A percentile compares a stretch with the other conserved stretches of the same genome.
Evolutionary conservation across 441 rosid species (phyloP).

Genomic region (Gossypium gossypioides): DNA sequence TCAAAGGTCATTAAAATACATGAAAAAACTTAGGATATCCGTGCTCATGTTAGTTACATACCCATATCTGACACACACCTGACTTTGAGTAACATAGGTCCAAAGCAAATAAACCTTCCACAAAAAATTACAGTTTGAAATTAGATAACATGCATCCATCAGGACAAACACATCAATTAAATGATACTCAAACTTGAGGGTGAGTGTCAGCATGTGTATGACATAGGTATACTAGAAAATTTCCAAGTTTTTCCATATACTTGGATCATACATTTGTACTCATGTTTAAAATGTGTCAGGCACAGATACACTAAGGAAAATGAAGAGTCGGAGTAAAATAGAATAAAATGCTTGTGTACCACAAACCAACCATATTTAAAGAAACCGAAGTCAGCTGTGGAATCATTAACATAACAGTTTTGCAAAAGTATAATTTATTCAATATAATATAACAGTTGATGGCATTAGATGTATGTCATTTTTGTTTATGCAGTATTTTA

Average conservation of each 20-base stretch:
- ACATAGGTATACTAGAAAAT: no score
- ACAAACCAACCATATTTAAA: neutral
- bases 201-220: no score
- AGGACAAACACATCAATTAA: neutral
- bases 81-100: no score
- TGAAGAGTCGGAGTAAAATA: no score
- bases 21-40: neutral
- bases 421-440: neutral
- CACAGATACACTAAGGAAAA: no score
- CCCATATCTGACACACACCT: no score
- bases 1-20: no score
- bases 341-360: neutral
- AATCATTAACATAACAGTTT: neutral
- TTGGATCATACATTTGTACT: no score
- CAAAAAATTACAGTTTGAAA: neutral
- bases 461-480: neutral
- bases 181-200: no score
- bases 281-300: no score
- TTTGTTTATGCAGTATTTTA: neutral
- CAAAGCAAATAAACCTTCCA: neutral
- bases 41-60: no score
- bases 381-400: neutral
- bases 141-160: neutral
- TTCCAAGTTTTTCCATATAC: no score
- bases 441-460: neutral